Evolutionary conservation across 768 basidiomycete species (phyloP).

Genomic region (Mycena galericulata): DNA sequence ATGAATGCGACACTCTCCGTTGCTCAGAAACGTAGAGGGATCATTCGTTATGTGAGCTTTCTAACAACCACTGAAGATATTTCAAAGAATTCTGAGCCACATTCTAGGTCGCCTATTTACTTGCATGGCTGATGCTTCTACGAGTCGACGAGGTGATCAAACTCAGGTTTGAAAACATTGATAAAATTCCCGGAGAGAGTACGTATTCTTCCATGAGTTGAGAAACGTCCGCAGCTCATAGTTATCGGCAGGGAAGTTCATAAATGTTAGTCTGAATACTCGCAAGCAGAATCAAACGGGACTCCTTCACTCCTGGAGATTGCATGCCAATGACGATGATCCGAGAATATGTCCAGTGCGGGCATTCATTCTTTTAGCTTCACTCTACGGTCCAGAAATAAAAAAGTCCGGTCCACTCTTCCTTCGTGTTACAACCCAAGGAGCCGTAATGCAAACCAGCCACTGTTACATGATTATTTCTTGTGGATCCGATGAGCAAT

Average conservation of each 20-base stretch:
- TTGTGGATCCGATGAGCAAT: background rate
- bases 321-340: constrained; percentile 34
- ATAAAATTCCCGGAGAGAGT: constrained; percentile 21
- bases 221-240: no score
- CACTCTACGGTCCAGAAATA: constrained; percentile 15
- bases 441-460: constrained; percentile 9
- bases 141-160: constrained; percentile 32
- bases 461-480: background rate
- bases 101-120: constrained; percentile 7
- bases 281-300: constrained; percentile 34
- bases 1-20: background rate
- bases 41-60: background rate
- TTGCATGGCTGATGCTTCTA: constrained; percentile 34
- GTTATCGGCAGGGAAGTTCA: background rate
- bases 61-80: background rate
- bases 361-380: constrained; percentile 26
- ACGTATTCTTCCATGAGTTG: background rate
- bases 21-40: background rate
- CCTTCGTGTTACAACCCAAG: constrained; percentile 5
- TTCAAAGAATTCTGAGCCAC: background rate
- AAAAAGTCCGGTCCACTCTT: constrained; percentile 28
- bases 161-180: constrained; percentile 31
- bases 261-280: constrained; percentile 15
- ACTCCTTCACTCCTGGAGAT: constrained; percentile 27
- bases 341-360: constrained; percentile 32